Percentiles rank a stretch among this genome's conserved stretches.
phyloP scores from a whole-genome alignment of 108 stramenopile species.

The Cyclostephanos tholiformis region DNA sequence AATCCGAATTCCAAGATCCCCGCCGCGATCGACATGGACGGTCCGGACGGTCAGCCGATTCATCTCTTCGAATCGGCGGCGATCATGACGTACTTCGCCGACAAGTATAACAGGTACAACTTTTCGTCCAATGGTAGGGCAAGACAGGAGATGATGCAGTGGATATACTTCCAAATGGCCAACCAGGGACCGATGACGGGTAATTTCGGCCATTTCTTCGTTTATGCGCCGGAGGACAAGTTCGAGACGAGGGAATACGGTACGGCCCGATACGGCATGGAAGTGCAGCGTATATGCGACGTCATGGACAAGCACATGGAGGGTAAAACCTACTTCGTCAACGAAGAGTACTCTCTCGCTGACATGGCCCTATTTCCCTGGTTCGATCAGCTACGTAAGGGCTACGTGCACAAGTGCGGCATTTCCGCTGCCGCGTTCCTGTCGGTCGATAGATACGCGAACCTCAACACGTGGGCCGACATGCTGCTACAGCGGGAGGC shows the following conservation, averaged over 20 bases:
- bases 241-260: conserved; percentile 56
- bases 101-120: conserved; percentile 45
- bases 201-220: conserved; percentile 80
- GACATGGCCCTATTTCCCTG: conserved; percentile 88
- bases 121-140: conserved; percentile 64
- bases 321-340: conserved; percentile 58
- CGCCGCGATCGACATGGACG: conserved; percentile 60
- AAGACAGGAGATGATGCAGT: conserved; percentile 62
- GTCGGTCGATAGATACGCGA: conserved; percentile 48
- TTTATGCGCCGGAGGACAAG: conserved; percentile 70
- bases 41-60: conserved; percentile 47
- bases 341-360: conserved; percentile 82
- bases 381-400: conserved; percentile 54
- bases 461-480: conserved; percentile 62
- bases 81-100: conserved; percentile 83
- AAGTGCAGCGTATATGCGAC: conserved; percentile 79
- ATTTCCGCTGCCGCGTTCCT: conserved; percentile 50
- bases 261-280: conserved; percentile 85
- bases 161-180: conserved; percentile 89
- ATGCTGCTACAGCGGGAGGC: conserved; percentile 47
- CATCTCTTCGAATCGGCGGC: conserved; percentile 80
- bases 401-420: conserved; percentile 18
- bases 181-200: conserved; percentile 62
- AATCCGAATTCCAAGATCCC: conserved; percentile 94
- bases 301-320: conserved; percentile 75